Conservation (phyloP, 306 rosid genomes). For the Sicyos edulis region DNA sequence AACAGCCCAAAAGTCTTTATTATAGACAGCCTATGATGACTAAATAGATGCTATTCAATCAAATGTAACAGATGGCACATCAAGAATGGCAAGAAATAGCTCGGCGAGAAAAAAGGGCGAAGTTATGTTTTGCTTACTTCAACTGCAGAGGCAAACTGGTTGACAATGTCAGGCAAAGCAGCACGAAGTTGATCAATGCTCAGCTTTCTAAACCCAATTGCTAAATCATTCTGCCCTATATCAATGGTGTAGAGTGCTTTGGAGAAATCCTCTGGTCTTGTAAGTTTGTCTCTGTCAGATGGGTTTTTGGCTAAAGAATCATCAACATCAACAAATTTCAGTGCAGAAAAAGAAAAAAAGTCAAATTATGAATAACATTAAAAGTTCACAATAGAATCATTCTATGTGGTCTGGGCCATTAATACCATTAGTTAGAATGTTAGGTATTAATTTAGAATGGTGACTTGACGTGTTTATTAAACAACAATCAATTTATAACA, state of each 20-base stretch:
- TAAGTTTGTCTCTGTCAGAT: slow-evolving; percentile 47
- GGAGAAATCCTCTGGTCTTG: slow-evolving; percentile 67
- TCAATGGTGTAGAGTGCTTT: slow-evolving; percentile 86
- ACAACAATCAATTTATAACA: neutral
- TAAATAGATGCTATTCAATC: neutral
- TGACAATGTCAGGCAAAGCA: slow-evolving; percentile 60
- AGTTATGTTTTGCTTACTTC: slow-evolving; percentile 36
- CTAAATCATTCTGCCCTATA: slow-evolving; percentile 86
- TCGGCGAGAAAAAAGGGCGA: neutral
- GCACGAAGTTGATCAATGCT: slow-evolving; percentile 60
- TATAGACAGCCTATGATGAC: neutral
- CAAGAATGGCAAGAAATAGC: neutral
- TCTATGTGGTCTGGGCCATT: neutral
- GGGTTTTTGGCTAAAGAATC: slow-evolving; percentile 44
- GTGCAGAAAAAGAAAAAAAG: neutral
- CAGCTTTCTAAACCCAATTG: slow-evolving; percentile 67
- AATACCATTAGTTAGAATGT: neutral
- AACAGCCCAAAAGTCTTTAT: neutral
- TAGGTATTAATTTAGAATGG: too few species aligned
- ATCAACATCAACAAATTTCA: neutral
- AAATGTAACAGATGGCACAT: neutral
- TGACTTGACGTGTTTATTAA: too few species aligned
- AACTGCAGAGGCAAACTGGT: slow-evolving; percentile 73
- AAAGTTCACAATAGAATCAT: neutral
- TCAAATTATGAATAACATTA: neutral